Base-by-base conservation (phyloP, 2,329 filamentous ascomycete genomes). In the Penicillium sp. region DNA sequence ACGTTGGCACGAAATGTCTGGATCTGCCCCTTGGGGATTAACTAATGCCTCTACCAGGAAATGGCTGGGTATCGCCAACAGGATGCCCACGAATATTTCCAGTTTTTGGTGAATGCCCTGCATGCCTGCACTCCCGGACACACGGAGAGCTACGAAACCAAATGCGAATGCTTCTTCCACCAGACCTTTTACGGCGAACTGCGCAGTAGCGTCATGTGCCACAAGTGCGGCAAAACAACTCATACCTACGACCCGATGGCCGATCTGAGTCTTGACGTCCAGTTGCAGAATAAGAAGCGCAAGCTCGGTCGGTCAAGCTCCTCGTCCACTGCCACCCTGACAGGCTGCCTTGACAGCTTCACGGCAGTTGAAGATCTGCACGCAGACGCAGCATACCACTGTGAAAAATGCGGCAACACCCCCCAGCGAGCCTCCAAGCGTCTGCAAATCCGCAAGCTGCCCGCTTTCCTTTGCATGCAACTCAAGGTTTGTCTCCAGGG, bases 41-140 rank as follows among this genome's bases (percentile, higher is more conserved):
- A 43, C 30, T 28, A 36, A 11, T 11, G 6, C 13, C 7, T 11
- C 23, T 43, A n/a, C n/a, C n/a, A 87, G 67, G 82, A 85, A 45
- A 75, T 90, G 15, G 87, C 91, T 2, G 93, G 90, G 8, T 94
- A 94, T 56, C 87, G 90, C 57, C 91, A 97, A 67, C 91, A 97
- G 70, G 91, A 97, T 60, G 91, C 91, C 1, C 91, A 97, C 61
- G 91, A 97, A 63, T 97, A 94, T 68, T 94, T 96, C 65, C 89
- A 95, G 62, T 96, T 94, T 59, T 78, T 97, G 21, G 84, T 94
- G 23, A 91, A 96, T 69, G 87, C 93, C 56, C 76, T 98, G 11
- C 91, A 96, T 60, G 81, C 86, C 59, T 79, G 71, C 7, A 73
- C 88, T 27, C 93, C 90, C 54, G 83, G 83, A 10, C 83, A 86